Conservation (phyloP, 495 filamentous ascomycete species). For the Aspergillus biplanus region DNA sequence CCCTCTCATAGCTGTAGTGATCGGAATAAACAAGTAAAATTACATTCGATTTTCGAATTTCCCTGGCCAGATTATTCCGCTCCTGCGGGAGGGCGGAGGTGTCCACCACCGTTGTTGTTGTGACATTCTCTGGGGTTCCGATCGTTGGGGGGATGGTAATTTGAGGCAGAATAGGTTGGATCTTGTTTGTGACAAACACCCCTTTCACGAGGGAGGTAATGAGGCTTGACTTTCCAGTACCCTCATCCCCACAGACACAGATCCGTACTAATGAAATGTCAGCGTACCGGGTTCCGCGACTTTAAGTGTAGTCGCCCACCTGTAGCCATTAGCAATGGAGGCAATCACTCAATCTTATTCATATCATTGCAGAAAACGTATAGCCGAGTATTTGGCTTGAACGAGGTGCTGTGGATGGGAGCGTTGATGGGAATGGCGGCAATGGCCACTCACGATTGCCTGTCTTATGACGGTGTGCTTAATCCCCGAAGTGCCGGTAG, state of each 20-base stretch:
- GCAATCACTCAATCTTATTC: constrained; percentile 12
- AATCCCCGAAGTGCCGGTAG: constrained; percentile 24
- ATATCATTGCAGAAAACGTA: constrained; percentile 21
- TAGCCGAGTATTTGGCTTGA: not conserved
- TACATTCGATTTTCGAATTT: constrained; percentile 94
- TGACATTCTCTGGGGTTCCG: constrained; percentile 91
- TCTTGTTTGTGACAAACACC: constrained; percentile 89
- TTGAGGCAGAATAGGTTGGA: constrained; percentile 89
- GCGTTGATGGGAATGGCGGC: not conserved
- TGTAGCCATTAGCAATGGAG: constrained; percentile 40
- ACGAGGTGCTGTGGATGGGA: not conserved
- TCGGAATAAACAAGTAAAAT: constrained; percentile 98
- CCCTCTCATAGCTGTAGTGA: constrained; percentile 97
- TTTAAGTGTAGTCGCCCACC: constrained; percentile 25
- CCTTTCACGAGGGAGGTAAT: constrained; percentile 81
- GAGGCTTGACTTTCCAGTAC: constrained; percentile 58
- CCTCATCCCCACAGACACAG: constrained; percentile 95
- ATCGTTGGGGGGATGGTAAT: constrained; percentile 89
- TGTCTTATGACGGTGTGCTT: constrained; percentile 15
- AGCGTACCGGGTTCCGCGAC: constrained; percentile 16
- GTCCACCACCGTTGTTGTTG: constrained; percentile 93
- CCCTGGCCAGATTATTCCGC: constrained; percentile 81
- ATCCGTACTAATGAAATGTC: constrained; percentile 70
- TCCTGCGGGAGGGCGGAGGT: constrained; percentile 96
- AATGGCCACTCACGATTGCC: not conserved